These are phyloP conservation scores for Staphylotrichum tortipilum DNA, from an alignment of 495 filamentous ascomycete genomes.

Conservation along the genomic window DNA sequence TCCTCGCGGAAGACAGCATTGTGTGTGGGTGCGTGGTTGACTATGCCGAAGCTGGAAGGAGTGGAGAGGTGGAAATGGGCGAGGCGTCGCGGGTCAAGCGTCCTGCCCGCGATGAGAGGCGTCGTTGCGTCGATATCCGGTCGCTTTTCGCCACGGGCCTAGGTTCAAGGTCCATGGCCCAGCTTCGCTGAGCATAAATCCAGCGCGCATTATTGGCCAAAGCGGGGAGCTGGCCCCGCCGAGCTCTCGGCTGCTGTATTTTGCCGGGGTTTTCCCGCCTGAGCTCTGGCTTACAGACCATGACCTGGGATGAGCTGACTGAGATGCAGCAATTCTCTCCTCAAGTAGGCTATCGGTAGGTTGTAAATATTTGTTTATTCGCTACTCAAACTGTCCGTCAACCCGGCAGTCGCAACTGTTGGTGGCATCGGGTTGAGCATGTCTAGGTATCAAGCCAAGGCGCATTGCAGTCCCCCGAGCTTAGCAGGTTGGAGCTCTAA, in stretches of 20 bases:
- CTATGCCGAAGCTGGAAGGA: slow-evolving; percentile 10
- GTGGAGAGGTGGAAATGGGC: slow-evolving; percentile 18
- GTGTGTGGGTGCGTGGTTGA: slow-evolving; percentile 15
- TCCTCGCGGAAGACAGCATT: slow-evolving; percentile 59
- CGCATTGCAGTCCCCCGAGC: no score
- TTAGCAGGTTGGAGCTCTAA: no score
- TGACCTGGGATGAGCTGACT: no score
- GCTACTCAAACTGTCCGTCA: no score
- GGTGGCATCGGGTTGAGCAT: no score
- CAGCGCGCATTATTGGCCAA: slow-evolving; percentile 15
- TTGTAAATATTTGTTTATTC: no score
- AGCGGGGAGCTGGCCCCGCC: not conserved
- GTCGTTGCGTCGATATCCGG: slow-evolving; percentile 21
- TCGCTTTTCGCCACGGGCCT: slow-evolving; percentile 26
- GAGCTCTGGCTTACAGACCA: no score
- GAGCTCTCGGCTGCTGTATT: not conserved
- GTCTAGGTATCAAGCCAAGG: no score
- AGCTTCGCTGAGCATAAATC: slow-evolving; percentile 12
- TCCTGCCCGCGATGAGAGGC: slow-evolving; percentile 1
- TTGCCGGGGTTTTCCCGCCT: slow-evolving; percentile 5
- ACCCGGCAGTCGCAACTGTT: no score
- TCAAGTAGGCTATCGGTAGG: no score
- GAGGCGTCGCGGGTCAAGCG: slow-evolving; percentile 8
- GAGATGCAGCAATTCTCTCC: no score
- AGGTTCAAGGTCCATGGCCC: slow-evolving; percentile 8